These are phyloP conservation scores for Penicillium silybi DNA, from an alignment of 495 filamentous ascomycete species.

Conservation along the genomic window DNA sequence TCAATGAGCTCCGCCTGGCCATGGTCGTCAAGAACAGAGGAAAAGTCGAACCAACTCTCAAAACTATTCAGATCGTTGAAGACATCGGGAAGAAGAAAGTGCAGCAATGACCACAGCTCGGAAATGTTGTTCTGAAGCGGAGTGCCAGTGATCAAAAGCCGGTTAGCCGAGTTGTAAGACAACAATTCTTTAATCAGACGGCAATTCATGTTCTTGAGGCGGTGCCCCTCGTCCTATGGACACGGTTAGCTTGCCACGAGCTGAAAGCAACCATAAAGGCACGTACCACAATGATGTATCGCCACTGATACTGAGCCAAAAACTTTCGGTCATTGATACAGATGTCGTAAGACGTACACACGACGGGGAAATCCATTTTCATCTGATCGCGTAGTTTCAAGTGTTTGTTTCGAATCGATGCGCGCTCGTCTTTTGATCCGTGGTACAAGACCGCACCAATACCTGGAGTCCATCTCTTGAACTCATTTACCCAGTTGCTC, in stretches of 20 bases:
- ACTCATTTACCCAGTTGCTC: conserved; percentile 96
- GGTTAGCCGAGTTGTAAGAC: conserved; percentile 81
- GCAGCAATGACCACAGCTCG: conserved; percentile 91
- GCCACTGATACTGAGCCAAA: conserved; percentile 81
- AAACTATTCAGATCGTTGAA: conserved; percentile 88
- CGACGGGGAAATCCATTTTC: conserved; percentile 73
- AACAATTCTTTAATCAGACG: conserved; percentile 84
- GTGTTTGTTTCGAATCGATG: conserved; percentile 59
- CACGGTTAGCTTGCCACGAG: conserved; percentile 6
- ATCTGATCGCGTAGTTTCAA: conserved; percentile 59
- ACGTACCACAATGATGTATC: conserved; percentile 90
- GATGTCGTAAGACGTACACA: conserved; percentile 94
- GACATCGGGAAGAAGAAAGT: conserved; percentile 88
- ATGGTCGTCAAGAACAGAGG: conserved; percentile 70
- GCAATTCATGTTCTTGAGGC: conserved; percentile 95
- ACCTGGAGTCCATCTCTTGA: conserved; percentile 78
- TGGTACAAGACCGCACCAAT: conserved; percentile 91
- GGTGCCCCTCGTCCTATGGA: conserved; percentile 83
- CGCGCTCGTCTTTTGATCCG: conserved; percentile 69
- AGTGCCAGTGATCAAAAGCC: conserved; percentile 90
- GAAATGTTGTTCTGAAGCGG: conserved; percentile 94
- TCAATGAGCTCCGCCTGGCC: conserved; percentile 57
- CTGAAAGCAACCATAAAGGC: background rate
- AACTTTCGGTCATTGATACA: conserved; percentile 83
- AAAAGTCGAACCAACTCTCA: conserved; percentile 95